Percentiles rank a stretch among this genome's conserved stretches.
These are phyloP conservation scores for Penicillium sclerotigenum DNA, from an alignment of 2,329 filamentous ascomycete species.

Conservation along the genomic window DNA sequence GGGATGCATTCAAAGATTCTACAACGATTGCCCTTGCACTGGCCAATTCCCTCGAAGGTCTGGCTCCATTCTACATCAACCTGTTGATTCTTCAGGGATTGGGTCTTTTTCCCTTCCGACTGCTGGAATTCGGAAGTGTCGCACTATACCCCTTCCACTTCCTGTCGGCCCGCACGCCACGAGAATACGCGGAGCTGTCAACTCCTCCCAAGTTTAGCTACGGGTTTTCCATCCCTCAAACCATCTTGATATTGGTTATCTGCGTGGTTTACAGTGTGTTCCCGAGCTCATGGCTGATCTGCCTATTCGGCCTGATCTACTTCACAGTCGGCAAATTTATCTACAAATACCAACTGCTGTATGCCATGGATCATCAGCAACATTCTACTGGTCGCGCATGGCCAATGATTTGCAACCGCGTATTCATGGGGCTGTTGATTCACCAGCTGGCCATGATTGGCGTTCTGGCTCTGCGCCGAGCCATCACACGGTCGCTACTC, in stretches of 20 bases:
- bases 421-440: slow-evolving; percentile 79
- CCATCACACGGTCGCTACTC: slow-evolving; percentile 68
- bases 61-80: slow-evolving; percentile 86
- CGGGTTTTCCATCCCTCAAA: slow-evolving; percentile 90
- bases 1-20: slow-evolving; percentile 73
- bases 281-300: slow-evolving; percentile 72
- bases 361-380: slow-evolving; percentile 90
- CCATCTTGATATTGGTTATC: slow-evolving; percentile 88
- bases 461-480: slow-evolving; percentile 70
- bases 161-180: slow-evolving; percentile 77
- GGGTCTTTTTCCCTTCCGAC: slow-evolving; percentile 87
- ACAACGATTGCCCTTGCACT: slow-evolving; percentile 72
- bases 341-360: slow-evolving; percentile 79
- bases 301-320: slow-evolving; percentile 72
- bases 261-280: slow-evolving; percentile 93
- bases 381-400: slow-evolving; percentile 76
- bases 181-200: slow-evolving; percentile 79
- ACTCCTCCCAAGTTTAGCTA: slow-evolving; percentile 89
- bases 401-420: slow-evolving; percentile 93
- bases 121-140: slow-evolving; percentile 85
- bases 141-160: slow-evolving; percentile 76
- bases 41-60: slow-evolving; percentile 68
- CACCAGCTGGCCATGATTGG: slow-evolving; percentile 92
- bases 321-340: slow-evolving; percentile 44
- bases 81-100: slow-evolving; percentile 91